These are phyloP conservation scores for Holtermanniella nyarrowii DNA, from an alignment of 768 basidiomycete species.

Conservation along the genomic window DNA sequence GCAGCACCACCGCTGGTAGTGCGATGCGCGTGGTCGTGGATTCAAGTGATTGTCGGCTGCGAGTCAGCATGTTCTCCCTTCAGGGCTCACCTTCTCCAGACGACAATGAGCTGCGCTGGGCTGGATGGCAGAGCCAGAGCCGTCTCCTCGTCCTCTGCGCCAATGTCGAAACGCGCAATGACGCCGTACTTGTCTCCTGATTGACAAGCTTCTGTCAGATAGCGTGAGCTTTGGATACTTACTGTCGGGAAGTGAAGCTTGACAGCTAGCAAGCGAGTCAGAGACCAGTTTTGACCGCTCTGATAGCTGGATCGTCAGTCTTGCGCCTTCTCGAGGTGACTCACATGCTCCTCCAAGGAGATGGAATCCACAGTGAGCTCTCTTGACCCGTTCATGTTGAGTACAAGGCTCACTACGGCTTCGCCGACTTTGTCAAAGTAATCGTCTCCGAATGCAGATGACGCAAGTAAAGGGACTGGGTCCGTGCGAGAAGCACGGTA, in stretches of 20 bases:
- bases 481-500: slow-evolving; percentile 47
- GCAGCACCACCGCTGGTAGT: slow-evolving; percentile 57
- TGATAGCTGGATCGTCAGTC: not conserved
- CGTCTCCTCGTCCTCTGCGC: not conserved
- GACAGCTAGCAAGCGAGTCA: not conserved
- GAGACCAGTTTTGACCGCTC: not conserved
- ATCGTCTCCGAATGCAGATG: not conserved
- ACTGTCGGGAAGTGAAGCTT: not conserved
- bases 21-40: slow-evolving; percentile 47
- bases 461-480: slow-evolving; percentile 4
- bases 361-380: slow-evolving; percentile 3
- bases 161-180: not conserved
- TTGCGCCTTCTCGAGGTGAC: not conserved
- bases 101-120: slow-evolving; percentile 13
- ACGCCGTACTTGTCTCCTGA: not conserved
- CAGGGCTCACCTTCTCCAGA: slow-evolving; percentile 21
- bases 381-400: not conserved
- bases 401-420: not conserved
- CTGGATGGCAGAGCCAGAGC: not conserved
- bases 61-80: not conserved
- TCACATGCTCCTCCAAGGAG: slow-evolving; percentile 1
- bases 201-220: not conserved
- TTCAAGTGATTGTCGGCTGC: slow-evolving; percentile 3
- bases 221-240: not conserved
- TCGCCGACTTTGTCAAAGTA: slow-evolving; percentile 3